Evolutionary conservation across 306 rosid genomes (phyloP), one percentile per base, ranked within the genome.

Genomic region (Acacia acuminata): DNA sequence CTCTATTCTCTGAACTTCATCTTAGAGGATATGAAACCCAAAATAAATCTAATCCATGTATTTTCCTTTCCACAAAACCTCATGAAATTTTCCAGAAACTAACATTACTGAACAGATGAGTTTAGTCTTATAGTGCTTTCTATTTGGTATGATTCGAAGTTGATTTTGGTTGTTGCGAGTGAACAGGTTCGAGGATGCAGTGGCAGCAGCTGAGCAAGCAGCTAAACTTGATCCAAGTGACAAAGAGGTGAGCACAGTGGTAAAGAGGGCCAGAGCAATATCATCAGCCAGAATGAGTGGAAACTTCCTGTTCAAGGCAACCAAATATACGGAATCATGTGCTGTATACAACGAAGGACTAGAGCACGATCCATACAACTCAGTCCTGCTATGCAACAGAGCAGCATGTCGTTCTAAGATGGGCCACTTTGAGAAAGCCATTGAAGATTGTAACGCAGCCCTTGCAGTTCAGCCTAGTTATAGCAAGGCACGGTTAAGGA

Each of bases 321-420:
- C 90, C 3, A 96, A 89, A 80, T 94, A 86, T 65, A 56, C 75
- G 0, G 94, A 96, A 87, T 97, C 99, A 7, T 89, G 87, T 65
- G 81, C 74, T 0, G 85, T 82, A 7, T 96, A 96, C 71, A 92
- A 90, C 66, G 94, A 94, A 87, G 99, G 98, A 53, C 89, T 96
- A 60, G 97, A 94, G 27, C 88, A 86, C 36, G 94, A 94, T 75
- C 94, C 92, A 1, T 78, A 85, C 86, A 96, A 94, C 85, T 88
- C 99, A 3, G 91, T 96, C 81, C 80, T 96, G 30, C 69, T 92
- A 25, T 92, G 96, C 90, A 96, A 96, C 86, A 88, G 99, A 86
- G 99, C 97, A 4, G 98, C 99, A 19, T 92, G 99, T 79, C 99
- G 92, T 43, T 91, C 93, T 5, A 96, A 96, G 83, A 88, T 92